Conservation (phyloP, 139 green algal genomes). For the Desmodesmus armatus region DNA sequence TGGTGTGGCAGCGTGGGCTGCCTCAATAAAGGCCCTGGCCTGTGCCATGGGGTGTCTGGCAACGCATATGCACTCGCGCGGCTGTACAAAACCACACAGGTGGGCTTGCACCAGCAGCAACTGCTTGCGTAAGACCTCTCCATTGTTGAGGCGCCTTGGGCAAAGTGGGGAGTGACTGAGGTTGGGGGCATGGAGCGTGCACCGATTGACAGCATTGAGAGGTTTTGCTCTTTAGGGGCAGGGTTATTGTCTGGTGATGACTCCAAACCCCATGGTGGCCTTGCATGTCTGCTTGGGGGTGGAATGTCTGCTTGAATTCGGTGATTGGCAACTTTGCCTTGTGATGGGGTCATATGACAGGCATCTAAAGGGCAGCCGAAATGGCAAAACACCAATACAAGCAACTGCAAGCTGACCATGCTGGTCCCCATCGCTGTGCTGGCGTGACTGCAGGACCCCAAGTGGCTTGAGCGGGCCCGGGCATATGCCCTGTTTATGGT, state of each 20-base stretch:
- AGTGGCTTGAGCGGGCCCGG: constrained; percentile 43
- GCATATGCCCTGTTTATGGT: constrained; percentile 48
- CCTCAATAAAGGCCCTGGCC: constrained; percentile 61
- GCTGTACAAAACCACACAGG: constrained; percentile 43
- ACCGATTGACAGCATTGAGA: not conserved
- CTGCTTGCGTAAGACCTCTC: not conserved
- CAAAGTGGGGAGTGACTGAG: not conserved
- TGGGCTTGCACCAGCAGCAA: not conserved
- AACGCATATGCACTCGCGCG: constrained; percentile 63
- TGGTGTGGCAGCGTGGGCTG: constrained; percentile 62
- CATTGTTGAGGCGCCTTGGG: not conserved
- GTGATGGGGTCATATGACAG: not conserved
- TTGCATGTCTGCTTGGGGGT: not conserved
- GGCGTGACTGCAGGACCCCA: not conserved
- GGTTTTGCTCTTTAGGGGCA: not conserved
- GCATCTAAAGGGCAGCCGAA: not conserved
- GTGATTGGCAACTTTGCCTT: not conserved
- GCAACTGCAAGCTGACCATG: not conserved
- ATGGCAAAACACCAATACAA: not conserved
- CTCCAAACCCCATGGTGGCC: not conserved
- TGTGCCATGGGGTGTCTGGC: constrained; percentile 63
- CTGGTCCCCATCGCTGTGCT: not conserved
- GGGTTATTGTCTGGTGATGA: not conserved
- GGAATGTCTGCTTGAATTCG: not conserved
- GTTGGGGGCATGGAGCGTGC: not conserved